A percentile compares a stretch with the other conserved stretches of the same genome.
Evolutionary conservation across 371 early-diverging fungal species (phyloP).

Genomic region (Lichtheimia ornata): DNA sequence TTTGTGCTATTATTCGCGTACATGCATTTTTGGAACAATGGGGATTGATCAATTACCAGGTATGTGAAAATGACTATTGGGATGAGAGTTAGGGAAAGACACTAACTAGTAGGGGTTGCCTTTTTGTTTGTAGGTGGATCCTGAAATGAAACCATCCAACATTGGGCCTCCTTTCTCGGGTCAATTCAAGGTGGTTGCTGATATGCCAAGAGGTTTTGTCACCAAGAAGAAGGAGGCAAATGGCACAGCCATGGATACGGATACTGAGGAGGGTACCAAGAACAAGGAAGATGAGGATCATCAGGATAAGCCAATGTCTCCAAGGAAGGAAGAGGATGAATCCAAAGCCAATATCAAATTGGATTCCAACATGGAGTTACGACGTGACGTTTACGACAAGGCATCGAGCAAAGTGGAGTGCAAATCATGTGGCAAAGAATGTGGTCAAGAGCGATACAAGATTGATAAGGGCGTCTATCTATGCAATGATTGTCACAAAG

Average conservation of each 20-base stretch:
- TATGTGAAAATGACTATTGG: slow-evolving; percentile 28
- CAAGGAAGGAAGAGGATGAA: slow-evolving; percentile 1
- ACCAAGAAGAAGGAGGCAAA: background rate
- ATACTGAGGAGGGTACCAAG: background rate
- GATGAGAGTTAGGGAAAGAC: slow-evolving; percentile 44
- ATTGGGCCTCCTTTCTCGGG: slow-evolving; percentile 27
- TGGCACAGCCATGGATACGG: too few relatives aligned
- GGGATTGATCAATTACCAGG: slow-evolving; percentile 99
- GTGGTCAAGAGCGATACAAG: slow-evolving; percentile 70
- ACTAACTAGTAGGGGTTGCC: slow-evolving; percentile 29
- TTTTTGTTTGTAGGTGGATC: slow-evolving; percentile 68
- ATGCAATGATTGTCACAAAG: slow-evolving; percentile 79
- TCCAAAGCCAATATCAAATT: slow-evolving; percentile 12
- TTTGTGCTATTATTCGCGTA: slow-evolving; percentile 94
- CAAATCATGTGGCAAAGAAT: slow-evolving; percentile 82
- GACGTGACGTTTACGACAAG: slow-evolving; percentile 47
- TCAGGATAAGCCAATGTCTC: background rate
- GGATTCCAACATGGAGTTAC: slow-evolving; percentile 40
- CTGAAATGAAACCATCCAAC: slow-evolving; percentile 81
- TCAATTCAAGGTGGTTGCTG: slow-evolving; percentile 21
- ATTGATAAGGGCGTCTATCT: slow-evolving; percentile 66
- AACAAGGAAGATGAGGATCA: background rate
- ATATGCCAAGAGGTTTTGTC: slow-evolving; percentile 11
- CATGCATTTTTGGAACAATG: slow-evolving; percentile 99
- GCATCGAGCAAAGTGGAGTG: slow-evolving; percentile 44